Base-by-base conservation (phyloP, 2,329 filamentous ascomycete species). In the Monosporascus sp. region DNA sequence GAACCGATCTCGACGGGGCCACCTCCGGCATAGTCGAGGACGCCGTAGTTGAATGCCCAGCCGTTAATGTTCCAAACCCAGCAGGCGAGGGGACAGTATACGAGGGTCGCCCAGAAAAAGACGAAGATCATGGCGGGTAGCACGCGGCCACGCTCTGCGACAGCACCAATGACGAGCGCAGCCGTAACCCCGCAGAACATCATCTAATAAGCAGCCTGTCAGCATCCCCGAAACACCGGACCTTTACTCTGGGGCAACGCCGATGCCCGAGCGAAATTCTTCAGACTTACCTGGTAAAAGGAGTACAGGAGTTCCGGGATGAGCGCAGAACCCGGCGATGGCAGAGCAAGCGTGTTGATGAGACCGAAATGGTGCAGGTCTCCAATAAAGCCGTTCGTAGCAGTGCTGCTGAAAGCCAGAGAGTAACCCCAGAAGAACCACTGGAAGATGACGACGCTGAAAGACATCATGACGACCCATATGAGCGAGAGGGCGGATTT, bases 391-490 rank as follows among this genome's bases (percentile, higher is more conserved):
- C 89, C 88, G 74, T 89, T 97, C 61, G 83, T 91, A 5, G 87
- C 89, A 16, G 84, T 85, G 44, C 82, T 79, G 66, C 89, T 94
- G 74, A 97, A 97, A 50, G 93, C 92, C 57, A 99, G 79, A 16
- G 93, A 96, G 73, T 96, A 99, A 38, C 94, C 94, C 93, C 94
- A 97, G 72, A 99, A 97, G 68, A 97, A 97, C 94, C 94, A 99
- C 76, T 99, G 94, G 78, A 99, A 97, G 53, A 89, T 88, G 70
- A 97, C 81, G 68, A 97, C 86, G 48, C 89, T 92, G 69, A 88
- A 88, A 47, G 91, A 94, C 71, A 88, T 93, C 89, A 99, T 95
- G 75, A 88, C 91, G 16, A 93, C 91, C 91, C 92, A 97, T 67
- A 99, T 94, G 79, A 97, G 88, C 59, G 91, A 96, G 44, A 99